phyloP scores from a whole-genome alignment of 768 basidiomycete genomes.

The Calocybe gangraenosa region DNA sequence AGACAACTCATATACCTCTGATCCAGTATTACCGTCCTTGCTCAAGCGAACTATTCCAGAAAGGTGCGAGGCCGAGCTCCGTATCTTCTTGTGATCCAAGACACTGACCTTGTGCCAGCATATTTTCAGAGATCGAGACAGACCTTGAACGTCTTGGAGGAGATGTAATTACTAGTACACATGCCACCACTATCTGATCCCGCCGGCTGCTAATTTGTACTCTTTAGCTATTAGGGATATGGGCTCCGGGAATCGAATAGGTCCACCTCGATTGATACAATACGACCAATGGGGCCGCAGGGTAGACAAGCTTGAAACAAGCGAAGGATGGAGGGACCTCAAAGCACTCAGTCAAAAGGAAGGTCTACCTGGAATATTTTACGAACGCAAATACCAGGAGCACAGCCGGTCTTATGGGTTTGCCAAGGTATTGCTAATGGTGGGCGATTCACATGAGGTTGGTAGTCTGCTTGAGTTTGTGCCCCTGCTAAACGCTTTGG shows the following conservation, averaged over 20 bases:
- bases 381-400: conserved; percentile 58
- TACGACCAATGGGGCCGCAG: conserved; percentile 74
- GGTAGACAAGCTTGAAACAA: conserved; percentile 63
- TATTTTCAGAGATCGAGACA: conserved; percentile 44
- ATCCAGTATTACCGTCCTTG: conserved; percentile 58
- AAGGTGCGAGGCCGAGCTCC: conserved; percentile 24
- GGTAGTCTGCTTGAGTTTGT: conserved; percentile 11
- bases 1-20: conserved; percentile 56
- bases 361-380: conserved; percentile 64
- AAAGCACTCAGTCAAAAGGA: conserved; percentile 60
- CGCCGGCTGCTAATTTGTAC: background rate
- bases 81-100: background rate
- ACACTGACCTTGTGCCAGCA: conserved; percentile 24
- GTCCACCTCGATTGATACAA: conserved; percentile 54
- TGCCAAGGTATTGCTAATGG: conserved; percentile 57
- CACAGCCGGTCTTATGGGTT: conserved; percentile 64
- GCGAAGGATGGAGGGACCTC: conserved; percentile 68
- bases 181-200: background rate
- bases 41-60: conserved; percentile 54
- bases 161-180: conserved; percentile 49
- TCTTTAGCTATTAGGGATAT: conserved; percentile 50
- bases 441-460: conserved; percentile 63
- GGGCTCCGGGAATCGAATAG: conserved; percentile 35
- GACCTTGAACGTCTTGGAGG: conserved; percentile 59
- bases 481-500: background rate